Evolutionary conservation across 768 basidiomycete genomes (phyloP).

Genomic region (Rhizopogon salebrosus): DNA sequence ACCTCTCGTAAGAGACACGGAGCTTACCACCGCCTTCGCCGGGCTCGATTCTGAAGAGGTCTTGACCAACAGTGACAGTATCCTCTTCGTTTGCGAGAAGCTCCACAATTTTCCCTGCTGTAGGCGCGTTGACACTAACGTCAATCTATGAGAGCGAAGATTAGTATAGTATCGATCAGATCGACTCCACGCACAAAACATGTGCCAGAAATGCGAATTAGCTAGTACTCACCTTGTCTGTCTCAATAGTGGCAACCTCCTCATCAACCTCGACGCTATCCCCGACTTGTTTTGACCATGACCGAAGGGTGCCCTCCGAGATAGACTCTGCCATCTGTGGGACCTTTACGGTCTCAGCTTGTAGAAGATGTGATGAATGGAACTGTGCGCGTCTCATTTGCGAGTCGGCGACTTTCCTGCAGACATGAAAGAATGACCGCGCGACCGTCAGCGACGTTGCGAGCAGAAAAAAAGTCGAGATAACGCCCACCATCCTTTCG

Average conservation of each 20-base stretch:
- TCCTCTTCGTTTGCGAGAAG: slow-evolving; percentile 87
- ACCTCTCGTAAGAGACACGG: background rate
- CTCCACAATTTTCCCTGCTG: slow-evolving; percentile 82
- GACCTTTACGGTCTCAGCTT: slow-evolving; percentile 88
- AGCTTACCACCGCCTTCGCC: slow-evolving; percentile 57
- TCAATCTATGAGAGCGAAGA: slow-evolving; percentile 63
- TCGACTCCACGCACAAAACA: background rate
- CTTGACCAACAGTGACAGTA: slow-evolving; percentile 92
- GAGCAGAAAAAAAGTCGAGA: background rate
- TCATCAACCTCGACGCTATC: slow-evolving; percentile 89
- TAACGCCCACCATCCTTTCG: slow-evolving; percentile 44
- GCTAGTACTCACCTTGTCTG: slow-evolving; percentile 75
- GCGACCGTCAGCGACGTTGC: slow-evolving; percentile 6
- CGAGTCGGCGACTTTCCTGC: slow-evolving; percentile 42
- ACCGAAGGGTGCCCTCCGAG: slow-evolving; percentile 93
- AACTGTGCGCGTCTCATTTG: slow-evolving; percentile 55
- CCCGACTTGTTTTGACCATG: slow-evolving; percentile 91
- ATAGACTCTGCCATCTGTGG: slow-evolving; percentile 99
- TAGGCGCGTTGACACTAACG: slow-evolving; percentile 91
- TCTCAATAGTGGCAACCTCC: slow-evolving; percentile 97
- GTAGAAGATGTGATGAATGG: slow-evolving; percentile 63
- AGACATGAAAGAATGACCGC: background rate
- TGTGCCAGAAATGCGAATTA: background rate
- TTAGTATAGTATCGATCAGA: background rate
- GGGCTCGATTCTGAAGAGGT: slow-evolving; percentile 85